phyloP scores from a whole-genome alignment of 1,284 basidiomycete genomes.

The Cryptococcus sp. region DNA sequence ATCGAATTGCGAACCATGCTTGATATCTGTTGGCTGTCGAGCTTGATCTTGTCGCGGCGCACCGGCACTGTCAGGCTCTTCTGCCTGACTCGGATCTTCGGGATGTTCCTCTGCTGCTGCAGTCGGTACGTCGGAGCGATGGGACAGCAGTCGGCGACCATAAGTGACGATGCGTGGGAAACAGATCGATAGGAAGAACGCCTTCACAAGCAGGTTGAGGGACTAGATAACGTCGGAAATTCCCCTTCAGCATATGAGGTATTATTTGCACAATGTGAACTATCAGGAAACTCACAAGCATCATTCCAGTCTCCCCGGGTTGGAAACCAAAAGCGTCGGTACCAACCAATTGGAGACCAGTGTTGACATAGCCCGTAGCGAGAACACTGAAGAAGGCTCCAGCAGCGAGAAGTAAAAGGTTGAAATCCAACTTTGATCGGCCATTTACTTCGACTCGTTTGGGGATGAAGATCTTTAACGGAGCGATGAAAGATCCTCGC shows the following conservation, averaged over 20 bases:
- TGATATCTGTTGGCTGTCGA: constrained; percentile 17
- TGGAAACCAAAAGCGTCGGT: constrained; percentile 45
- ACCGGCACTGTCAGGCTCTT: constrained; percentile 21
- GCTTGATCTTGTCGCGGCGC: constrained; percentile 24
- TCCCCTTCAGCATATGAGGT: not conserved
- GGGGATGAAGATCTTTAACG: constrained; percentile 47
- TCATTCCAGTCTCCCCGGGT: constrained; percentile 37
- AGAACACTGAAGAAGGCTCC: constrained; percentile 49
- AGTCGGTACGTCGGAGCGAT: constrained; percentile 4
- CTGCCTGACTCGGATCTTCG: constrained; percentile 24
- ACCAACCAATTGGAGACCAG: constrained; percentile 47
- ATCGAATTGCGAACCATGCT: constrained; percentile 45
- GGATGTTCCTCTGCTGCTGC: constrained; percentile 20
- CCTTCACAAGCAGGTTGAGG: constrained; percentile 38
- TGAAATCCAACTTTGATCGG: constrained; percentile 29
- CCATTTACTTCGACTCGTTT: constrained; percentile 15
- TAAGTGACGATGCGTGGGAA: constrained; percentile 46
- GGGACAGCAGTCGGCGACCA: constrained; percentile 31
- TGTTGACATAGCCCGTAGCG: constrained; percentile 46
- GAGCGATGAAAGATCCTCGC: constrained; percentile 37
- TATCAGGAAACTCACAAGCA: constrained; percentile 34
- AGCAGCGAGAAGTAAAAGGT: constrained; percentile 39
- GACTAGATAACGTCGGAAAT: constrained; percentile 9
- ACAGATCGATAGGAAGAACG: constrained; percentile 44
- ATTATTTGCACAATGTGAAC: not conserved